Percentiles rank a stretch among this genome's conserved stretches.
Conservation (phyloP, 2,329 filamentous ascomycete genomes). For the Nemania sp. region DNA sequence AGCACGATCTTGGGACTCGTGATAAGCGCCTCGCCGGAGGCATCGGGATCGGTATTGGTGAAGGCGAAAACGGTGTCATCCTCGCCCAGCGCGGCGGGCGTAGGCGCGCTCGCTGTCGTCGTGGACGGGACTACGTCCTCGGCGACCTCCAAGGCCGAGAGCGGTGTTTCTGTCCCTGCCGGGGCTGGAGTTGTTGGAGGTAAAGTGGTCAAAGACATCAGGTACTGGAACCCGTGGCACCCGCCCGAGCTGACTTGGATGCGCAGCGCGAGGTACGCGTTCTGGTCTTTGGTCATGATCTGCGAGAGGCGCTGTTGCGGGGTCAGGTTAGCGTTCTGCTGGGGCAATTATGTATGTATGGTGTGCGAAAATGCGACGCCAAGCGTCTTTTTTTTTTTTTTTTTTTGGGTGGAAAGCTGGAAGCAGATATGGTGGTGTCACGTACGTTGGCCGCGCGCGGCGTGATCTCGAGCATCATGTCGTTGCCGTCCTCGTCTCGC, state of each 20-base stretch:
- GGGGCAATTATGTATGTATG: background rate
- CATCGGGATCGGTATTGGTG: conserved; percentile 46
- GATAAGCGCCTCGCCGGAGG: background rate
- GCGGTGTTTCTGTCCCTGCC: no score
- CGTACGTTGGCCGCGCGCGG: conserved; percentile 76
- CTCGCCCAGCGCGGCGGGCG: conserved; percentile 48
- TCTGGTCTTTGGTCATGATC: conserved; percentile 72
- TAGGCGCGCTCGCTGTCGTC: conserved; percentile 31
- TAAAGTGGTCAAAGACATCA: conserved; percentile 80
- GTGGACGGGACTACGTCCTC: conserved; percentile 36
- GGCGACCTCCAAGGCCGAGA: conserved; percentile 12
- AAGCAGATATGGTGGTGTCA: conserved; percentile 4
- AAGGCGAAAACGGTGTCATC: conserved; percentile 90
- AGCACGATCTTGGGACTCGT: conserved; percentile 76
- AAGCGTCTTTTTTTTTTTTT: no score
- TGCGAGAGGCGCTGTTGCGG: conserved; percentile 66
- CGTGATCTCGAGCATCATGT: conserved; percentile 82
- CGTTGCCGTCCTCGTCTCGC: conserved; percentile 80
- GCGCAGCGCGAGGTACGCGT: conserved; percentile 83
- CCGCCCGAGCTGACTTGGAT: conserved; percentile 92
- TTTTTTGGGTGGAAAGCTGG: no score
- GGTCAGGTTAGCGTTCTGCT: conserved; percentile 1
- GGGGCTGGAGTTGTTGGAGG: conserved; percentile 40
- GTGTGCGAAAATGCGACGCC: no score
- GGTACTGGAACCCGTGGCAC: conserved; percentile 97